phyloP scores from a whole-genome alignment of 139 green algal genomes.

The Microglena sp. region DNA sequence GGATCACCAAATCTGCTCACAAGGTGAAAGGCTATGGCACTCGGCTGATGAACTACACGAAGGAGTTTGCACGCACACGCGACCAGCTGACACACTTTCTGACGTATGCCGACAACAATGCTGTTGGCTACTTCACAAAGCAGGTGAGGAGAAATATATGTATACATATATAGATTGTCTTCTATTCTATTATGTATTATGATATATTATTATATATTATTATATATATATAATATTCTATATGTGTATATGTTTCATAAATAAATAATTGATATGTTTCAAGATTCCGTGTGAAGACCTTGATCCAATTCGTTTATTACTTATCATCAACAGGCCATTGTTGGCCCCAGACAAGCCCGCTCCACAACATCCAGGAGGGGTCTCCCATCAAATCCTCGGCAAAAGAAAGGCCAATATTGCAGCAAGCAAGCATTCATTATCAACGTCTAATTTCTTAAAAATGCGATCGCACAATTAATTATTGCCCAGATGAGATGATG shows the following conservation, averaged over 20 bases:
- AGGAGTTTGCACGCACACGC: slow-evolving; percentile 62
- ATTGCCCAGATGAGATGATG: no score
- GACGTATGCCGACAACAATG: slow-evolving; percentile 99
- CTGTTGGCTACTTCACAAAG: slow-evolving; percentile 97
- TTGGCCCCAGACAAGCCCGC: no score
- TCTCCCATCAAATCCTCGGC: no score
- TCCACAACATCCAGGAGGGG: no score
- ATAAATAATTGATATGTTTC: neutral
- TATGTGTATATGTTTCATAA: neutral
- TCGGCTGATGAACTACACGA: slow-evolving; percentile 93
- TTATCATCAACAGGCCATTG: no score
- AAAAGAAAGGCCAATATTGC: no score
- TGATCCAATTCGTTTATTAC: neutral
- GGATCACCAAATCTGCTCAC: no score
- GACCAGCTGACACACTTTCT: slow-evolving; percentile 85
- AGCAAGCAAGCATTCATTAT: no score
- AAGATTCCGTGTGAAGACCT: neutral
- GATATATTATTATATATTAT: neutral
- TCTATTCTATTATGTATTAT: neutral
- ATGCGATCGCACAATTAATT: no score
- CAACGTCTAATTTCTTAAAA: no score
- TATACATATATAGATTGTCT: neutral
- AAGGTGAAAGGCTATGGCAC: slow-evolving; percentile 25
- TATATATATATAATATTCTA: neutral
- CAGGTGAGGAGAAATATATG: slow-evolving; percentile 29